phyloP scores from a whole-genome alignment of 768 basidiomycete genomes.

The Goffeauzyma gilvescens region DNA sequence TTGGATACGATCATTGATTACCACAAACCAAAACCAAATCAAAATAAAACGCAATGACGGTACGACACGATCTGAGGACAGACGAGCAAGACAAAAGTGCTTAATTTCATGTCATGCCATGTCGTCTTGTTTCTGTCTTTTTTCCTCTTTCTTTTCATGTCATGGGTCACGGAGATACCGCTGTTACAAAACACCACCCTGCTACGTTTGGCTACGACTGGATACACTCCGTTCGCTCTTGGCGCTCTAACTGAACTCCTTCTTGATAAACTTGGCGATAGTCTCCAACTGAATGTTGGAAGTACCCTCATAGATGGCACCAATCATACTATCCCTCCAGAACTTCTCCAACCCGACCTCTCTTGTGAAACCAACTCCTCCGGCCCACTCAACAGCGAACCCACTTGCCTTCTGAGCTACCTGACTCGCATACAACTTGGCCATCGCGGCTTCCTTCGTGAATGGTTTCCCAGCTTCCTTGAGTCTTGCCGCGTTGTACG shows the following conservation, averaged over 20 bases:
- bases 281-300: slow-evolving; percentile 97
- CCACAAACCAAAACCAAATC: too few relatives aligned
- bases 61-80: too few relatives aligned
- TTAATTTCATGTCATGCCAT: too few relatives aligned
- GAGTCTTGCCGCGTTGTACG: slow-evolving; percentile 86
- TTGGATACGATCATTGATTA: too few relatives aligned
- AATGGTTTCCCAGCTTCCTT: slow-evolving; percentile 67
- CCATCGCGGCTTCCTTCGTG: slow-evolving; percentile 91
- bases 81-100: too few relatives aligned
- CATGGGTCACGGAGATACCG: too few relatives aligned
- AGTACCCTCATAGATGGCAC: slow-evolving; percentile 42
- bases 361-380: slow-evolving; percentile 41
- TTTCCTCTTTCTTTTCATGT: too few relatives aligned
- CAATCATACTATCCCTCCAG: slow-evolving; percentile 38
- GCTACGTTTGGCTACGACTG: too few relatives aligned
- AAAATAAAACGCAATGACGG: too few relatives aligned
- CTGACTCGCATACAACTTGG: slow-evolving; percentile 77
- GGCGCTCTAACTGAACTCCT: slow-evolving; percentile 4
- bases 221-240: too few relatives aligned
- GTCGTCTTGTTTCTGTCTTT: too few relatives aligned
- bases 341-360: slow-evolving; percentile 93
- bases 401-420: slow-evolving; percentile 79
- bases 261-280: slow-evolving; percentile 61
- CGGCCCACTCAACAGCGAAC: slow-evolving; percentile 86
- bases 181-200: too few relatives aligned